Conservation (phyloP, 768 basidiomycete genomes). For the Cubamyces sp. region DNA sequence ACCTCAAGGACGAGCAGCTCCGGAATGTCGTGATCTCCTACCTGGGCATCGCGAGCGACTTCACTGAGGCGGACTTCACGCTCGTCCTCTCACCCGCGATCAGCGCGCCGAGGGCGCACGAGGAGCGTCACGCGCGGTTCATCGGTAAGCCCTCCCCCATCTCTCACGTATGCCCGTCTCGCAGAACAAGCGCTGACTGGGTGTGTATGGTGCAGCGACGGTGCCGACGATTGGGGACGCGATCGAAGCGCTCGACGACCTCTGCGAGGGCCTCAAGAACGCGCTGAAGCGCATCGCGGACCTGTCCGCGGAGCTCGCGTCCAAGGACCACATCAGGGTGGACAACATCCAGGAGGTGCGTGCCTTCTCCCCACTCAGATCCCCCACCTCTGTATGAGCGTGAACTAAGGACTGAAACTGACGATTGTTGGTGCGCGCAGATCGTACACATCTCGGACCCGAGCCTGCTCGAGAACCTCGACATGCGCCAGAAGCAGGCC, state of each 20-base stretch:
- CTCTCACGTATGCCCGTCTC: neutral
- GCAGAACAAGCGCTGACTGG: neutral
- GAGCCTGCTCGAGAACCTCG: slow-evolving; percentile 64
- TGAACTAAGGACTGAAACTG: no score
- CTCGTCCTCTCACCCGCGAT: slow-evolving; percentile 72
- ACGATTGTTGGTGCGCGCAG: slow-evolving; percentile 30
- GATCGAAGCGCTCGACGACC: slow-evolving; percentile 64
- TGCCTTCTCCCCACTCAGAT: neutral
- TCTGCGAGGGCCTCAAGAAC: slow-evolving; percentile 62
- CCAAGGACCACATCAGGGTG: slow-evolving; percentile 70
- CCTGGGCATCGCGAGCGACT: slow-evolving; percentile 71
- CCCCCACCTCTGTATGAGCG: no score
- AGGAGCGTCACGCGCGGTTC: slow-evolving; percentile 61
- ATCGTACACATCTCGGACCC: slow-evolving; percentile 56
- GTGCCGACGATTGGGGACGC: slow-evolving; percentile 78
- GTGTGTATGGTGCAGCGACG: slow-evolving; percentile 51
- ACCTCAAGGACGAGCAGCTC: slow-evolving; percentile 58
- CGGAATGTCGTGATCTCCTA: slow-evolving; percentile 68
- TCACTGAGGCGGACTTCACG: slow-evolving; percentile 78
- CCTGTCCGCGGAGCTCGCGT: slow-evolving; percentile 69
- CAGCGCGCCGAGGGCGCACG: slow-evolving; percentile 52
- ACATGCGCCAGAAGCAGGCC: slow-evolving; percentile 68
- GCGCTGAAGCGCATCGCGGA: slow-evolving; percentile 69
- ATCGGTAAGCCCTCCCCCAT: slow-evolving; percentile 47
- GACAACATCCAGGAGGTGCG: slow-evolving; percentile 76